Evolutionary conservation across 805 yeast genomes (phyloP), one percentile per base, ranked within the genome.

Genomic region (Candida railenensis): DNA sequence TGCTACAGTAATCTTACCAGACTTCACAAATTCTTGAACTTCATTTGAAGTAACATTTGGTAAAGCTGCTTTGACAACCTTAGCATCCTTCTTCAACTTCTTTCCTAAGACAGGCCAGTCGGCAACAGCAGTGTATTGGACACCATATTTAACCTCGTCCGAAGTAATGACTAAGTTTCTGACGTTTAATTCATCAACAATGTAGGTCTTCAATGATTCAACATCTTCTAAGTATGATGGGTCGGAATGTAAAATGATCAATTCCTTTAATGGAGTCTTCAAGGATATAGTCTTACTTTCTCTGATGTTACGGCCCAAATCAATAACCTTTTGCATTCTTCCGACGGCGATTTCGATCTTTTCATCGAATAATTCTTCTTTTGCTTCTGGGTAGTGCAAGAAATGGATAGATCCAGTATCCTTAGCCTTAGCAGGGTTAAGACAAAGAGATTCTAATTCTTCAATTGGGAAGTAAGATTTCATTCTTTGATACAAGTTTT

Each of bases 101-200:
- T 92, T 94, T 73, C 99, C 99, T 56, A 94, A 79, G 18, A 90
- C 89, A 48, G 98, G 96, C 99, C 99, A 94, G 74, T 94, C 99
- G 42, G 99, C 99, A 67, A 88, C 95, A 37, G 92, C 97, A 53
- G 80, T 82, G 76, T 91, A 92, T 65, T 85, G 87, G 51, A 94
- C 98, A 59, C 91, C 94, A 64, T 91, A 92, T 62, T 85, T 83
- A 57, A 77, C 83, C 74, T 94, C 99, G 63, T 94, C 97, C 20
- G 87, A 77, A 18, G 97, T 90, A 58, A 94, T 85, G 58, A 89
- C 74, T 45, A 94, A 66, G 56, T 88, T 94, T 68, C 96, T 87
- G 50, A 94, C 87, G 63, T 94, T 94, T 67, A 94, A 81, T 73
- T 94, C 99, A 59, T 92, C 98, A 48, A 80, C 66, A 57, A 94